Evolutionary conservation across 352 stramenopile genomes (phyloP), one percentile per base, ranked within the genome.

Genomic region (Globisporangium rhizosaccharum): DNA sequence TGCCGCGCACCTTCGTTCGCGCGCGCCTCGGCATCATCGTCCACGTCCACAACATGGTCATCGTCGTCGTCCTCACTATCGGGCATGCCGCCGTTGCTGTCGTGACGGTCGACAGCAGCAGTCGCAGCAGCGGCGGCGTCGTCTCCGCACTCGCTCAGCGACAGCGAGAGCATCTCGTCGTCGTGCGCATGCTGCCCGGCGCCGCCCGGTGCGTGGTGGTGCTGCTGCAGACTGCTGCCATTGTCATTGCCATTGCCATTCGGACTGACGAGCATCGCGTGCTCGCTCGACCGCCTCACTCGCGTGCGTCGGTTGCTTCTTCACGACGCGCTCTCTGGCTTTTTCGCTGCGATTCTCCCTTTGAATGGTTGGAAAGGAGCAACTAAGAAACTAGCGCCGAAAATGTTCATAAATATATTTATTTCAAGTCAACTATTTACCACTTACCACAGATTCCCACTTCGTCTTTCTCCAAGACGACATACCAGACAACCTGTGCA

Each of bases 131-230:
- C 20, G 11, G 39, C 60, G 26, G 26, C 57, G 28, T 47, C 62
- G 37, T 77, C 70, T 17, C 65, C 68, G 5, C 73, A 70, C 45
- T 73, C 70, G 28, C 59, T 60, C 20, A 81, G 65, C 30, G 72
- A 72, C 25, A 82, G 68, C 56, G 61, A 48, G 20, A 82, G 63
- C 61, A 82, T 79, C 51, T 75, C 70, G 44, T 76, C 68, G 15
- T 70, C 67, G 41, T 67, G 49, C 39, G 39, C n/a, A 5, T 53
- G 59, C 15, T 50, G 33, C 15, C 15, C 44, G 23, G 23, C 23
- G 15, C n/a, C 44, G 44, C 44, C 20, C 17, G 44, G 6, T 25
- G 20, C 17, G 44, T 49, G 44, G 30, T 46, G 33, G 4, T 48
- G 39, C 2, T 58, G 23, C 44, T 60, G 54, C 44, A 49, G 46